These are phyloP conservation scores for Phytophthora fragariaefolia DNA, from an alignment of 352 stramenopile species.

Conservation along the genomic window DNA sequence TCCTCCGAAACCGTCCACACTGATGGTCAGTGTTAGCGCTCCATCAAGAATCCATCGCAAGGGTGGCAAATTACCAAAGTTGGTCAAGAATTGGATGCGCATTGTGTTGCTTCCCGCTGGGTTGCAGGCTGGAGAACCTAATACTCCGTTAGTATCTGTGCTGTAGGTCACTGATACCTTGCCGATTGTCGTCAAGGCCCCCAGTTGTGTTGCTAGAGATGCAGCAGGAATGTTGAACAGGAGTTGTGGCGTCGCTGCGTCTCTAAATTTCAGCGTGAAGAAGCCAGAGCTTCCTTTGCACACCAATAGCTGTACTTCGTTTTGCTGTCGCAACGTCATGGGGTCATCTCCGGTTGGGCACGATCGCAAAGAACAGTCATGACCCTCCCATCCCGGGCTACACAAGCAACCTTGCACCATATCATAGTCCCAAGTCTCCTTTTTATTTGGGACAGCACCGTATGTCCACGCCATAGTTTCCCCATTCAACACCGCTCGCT, in stretches of 20 bases:
- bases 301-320: conserved; percentile 81
- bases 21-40: conserved; percentile 56
- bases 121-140: conserved; percentile 45
- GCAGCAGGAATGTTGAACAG: conserved; percentile 45
- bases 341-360: conserved; percentile 92
- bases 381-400: conserved; percentile 87
- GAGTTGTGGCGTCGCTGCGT: conserved; percentile 63
- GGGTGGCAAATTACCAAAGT: conserved; percentile 70
- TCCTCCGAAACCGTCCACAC: conserved; percentile 46
- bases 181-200: conserved; percentile 53
- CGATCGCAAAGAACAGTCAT: conserved; percentile 87
- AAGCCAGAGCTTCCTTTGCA: conserved; percentile 69
- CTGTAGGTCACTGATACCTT: conserved; percentile 61
- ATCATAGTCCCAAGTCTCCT: conserved; percentile 92
- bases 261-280: conserved; percentile 79
- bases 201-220: conserved; percentile 42
- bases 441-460: conserved; percentile 78
- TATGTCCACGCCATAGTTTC: conserved; percentile 66
- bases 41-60: conserved; percentile 74
- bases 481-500: conserved; percentile 54
- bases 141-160: conserved; percentile 24
- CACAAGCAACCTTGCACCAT: conserved; percentile 88
- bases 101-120: conserved; percentile 59
- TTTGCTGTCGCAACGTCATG: conserved; percentile 71
- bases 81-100: conserved; percentile 65